A percentile compares a stretch with the other conserved stretches of the same genome.
These are phyloP conservation scores for Calocybe indica DNA, from an alignment of 768 basidiomycete species.

Conservation along the genomic window DNA sequence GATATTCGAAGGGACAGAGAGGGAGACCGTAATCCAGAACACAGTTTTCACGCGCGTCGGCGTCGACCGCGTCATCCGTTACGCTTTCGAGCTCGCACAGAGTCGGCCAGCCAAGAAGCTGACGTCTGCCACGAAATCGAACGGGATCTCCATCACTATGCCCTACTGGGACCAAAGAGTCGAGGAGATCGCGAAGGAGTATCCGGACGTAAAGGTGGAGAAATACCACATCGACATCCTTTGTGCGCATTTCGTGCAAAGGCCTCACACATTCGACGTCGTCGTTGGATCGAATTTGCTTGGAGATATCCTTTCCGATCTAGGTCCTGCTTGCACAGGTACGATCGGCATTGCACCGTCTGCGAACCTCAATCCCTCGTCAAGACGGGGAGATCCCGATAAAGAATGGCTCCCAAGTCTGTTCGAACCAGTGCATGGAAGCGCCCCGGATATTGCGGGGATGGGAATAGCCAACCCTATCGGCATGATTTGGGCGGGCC, in stretches of 20 bases:
- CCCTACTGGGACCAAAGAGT: constrained; percentile 43
- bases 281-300: constrained; percentile 52
- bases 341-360: constrained; percentile 54
- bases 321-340: constrained; percentile 48
- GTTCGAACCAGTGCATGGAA: constrained; percentile 53
- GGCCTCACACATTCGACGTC: constrained; percentile 49
- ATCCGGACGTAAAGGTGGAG: constrained; percentile 42
- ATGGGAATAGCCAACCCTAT: constrained; percentile 50
- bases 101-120: constrained; percentile 42
- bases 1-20: constrained; percentile 33
- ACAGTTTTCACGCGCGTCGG: constrained; percentile 45
- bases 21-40: constrained; percentile 37
- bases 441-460: constrained; percentile 53
- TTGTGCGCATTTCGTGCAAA: constrained; percentile 35
- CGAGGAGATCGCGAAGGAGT: constrained; percentile 43
- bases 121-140: constrained; percentile 49
- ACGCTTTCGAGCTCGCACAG: constrained; percentile 47
- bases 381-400: constrained; percentile 24
- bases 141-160: constrained; percentile 44
- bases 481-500: constrained; percentile 51
- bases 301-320: constrained; percentile 51
- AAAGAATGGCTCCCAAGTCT: constrained; percentile 39
- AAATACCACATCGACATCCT: constrained; percentile 49
- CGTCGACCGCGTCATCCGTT: constrained; percentile 43
- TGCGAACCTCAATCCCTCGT: constrained; percentile 39